Conservation (phyloP, 164 flowering plant genomes). For the Pachysandra terminalis region DNA sequence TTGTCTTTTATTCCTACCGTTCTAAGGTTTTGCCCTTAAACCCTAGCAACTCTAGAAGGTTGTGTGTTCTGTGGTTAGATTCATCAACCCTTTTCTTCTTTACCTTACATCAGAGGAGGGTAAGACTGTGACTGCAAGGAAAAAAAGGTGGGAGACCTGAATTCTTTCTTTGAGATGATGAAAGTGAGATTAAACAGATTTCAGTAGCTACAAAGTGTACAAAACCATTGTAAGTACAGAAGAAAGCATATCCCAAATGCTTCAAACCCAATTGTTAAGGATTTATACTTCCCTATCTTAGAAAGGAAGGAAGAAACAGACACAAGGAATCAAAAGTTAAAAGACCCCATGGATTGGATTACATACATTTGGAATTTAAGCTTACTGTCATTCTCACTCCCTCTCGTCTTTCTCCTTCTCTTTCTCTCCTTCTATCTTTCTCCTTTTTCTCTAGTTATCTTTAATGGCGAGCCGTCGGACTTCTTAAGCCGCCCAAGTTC, state of each 20-base stretch:
- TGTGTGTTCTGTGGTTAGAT: too few relatives aligned
- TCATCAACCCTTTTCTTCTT: too few relatives aligned
- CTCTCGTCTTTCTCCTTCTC: conserved; percentile 11
- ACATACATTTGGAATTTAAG: conserved; percentile 19
- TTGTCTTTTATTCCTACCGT: too few relatives aligned
- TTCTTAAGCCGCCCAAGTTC: conserved; percentile 63
- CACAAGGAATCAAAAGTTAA: neutral
- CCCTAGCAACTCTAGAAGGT: too few relatives aligned
- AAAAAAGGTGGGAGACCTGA: neutral
- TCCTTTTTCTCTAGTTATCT: neutral
- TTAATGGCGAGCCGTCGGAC: conserved; percentile 86
- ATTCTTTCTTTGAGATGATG: neutral
- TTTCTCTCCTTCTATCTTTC: conserved; percentile 5
- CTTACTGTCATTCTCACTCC: neutral
- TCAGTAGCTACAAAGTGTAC: conserved; percentile 16
- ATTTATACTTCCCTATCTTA: neutral
- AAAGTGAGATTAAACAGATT: conserved; percentile 1
- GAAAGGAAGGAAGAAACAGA: neutral
- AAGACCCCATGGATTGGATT: conserved; percentile 9
- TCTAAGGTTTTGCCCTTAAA: too few relatives aligned
- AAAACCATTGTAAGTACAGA: conserved; percentile 3
- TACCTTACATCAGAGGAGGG: too few relatives aligned
- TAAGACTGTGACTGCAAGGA: too few relatives aligned
- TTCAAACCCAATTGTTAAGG: conserved; percentile 9
- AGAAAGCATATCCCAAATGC: conserved; percentile 17